Conservation (phyloP, 2,329 filamentous ascomycete species). For the Magnaporthiopsis incrustans region DNA sequence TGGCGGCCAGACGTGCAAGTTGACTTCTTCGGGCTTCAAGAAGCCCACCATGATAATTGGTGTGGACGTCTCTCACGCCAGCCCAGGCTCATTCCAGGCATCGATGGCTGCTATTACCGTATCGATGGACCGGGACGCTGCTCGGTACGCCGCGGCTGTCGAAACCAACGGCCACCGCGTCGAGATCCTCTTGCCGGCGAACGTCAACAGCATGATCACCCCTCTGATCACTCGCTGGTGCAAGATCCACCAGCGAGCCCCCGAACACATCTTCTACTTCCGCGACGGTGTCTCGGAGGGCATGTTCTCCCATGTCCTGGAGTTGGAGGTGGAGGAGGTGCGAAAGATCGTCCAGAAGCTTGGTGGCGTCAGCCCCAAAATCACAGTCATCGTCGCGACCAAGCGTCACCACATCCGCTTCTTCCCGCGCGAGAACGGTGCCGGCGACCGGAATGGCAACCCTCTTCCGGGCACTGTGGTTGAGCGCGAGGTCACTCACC, state of each 20-base stretch:
- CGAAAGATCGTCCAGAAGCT: conserved; percentile 46
- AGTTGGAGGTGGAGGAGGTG: conserved; percentile 69
- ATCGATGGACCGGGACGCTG: conserved; percentile 62
- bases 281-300: conserved; percentile 88
- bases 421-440: conserved; percentile 56
- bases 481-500: conserved; percentile 83
- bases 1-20: conserved; percentile 63
- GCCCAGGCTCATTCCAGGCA: conserved; percentile 55
- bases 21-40: conserved; percentile 29
- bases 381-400: conserved; percentile 80
- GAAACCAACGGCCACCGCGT: conserved; percentile 76
- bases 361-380: conserved; percentile 42
- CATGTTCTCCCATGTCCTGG: conserved; percentile 72
- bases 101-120: conserved; percentile 87
- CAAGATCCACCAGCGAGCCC: conserved; percentile 43
- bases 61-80: conserved; percentile 80
- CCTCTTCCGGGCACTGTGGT: conserved; percentile 80
- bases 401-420: conserved; percentile 94
- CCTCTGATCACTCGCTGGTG: conserved; percentile 60
- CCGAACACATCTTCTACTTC: conserved; percentile 79
- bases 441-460: conserved; percentile 68
- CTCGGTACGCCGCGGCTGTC: conserved; percentile 70
- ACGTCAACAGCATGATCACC: conserved; percentile 58
- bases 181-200: conserved; percentile 67
- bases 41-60: conserved; percentile 76